Percentiles rank a stretch among this genome's conserved stretches.
Conservation (phyloP, 2,329 filamentous ascomycete species). For the Cytospora mali region DNA sequence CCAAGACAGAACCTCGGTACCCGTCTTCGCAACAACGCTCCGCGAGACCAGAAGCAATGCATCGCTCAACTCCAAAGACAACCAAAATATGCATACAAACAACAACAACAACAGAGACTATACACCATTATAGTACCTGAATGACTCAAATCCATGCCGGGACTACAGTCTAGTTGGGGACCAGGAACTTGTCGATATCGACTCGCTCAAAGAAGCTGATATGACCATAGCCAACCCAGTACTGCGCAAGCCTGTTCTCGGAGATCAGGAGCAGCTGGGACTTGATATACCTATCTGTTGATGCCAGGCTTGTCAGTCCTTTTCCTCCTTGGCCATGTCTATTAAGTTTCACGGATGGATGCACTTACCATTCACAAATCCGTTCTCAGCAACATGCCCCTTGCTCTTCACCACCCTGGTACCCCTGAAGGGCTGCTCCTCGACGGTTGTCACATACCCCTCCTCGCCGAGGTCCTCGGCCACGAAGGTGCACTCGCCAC, state of each 20-base stretch:
- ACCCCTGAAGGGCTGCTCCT: conserved; percentile 71
- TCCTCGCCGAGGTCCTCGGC: conserved; percentile 72
- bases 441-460: conserved; percentile 65
- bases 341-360: not conserved
- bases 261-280: conserved; percentile 79
- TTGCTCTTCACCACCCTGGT: conserved; percentile 71
- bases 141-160: not conserved
- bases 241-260: conserved; percentile 75
- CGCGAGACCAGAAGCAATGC: not conserved
- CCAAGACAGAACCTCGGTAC: not conserved
- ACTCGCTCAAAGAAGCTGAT: conserved; percentile 65
- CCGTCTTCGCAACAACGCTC: not conserved
- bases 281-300: conserved; percentile 71
- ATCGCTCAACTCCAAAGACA: not conserved
- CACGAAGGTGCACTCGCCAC: conserved; percentile 82
- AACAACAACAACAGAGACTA: not conserved
- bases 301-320: conserved; percentile 14
- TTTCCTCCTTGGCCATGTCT: not conserved
- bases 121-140: too few relatives aligned
- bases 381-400: conserved; percentile 76
- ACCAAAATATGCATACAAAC: not conserved
- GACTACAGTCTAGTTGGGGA: conserved; percentile 1
- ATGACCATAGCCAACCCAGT: conserved; percentile 70
- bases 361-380: conserved; percentile 70
- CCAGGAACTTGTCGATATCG: conserved; percentile 54